Evolutionary conservation across 352 stramenopile species (phyloP).

Genomic region (Phytophthora aleatoria): DNA sequence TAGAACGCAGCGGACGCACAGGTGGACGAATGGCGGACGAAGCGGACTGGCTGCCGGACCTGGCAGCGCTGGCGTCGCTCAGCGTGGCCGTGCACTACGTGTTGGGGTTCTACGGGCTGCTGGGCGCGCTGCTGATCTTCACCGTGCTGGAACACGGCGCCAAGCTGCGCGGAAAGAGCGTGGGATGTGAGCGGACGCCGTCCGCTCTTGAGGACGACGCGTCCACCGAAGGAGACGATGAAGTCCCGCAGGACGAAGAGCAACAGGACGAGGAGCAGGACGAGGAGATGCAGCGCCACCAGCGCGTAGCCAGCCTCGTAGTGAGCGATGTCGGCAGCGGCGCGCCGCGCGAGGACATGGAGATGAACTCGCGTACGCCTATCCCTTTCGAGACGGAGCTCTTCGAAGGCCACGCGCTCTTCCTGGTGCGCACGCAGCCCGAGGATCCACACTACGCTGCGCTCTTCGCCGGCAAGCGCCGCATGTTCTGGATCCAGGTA

Average conservation of each 20-base stretch:
- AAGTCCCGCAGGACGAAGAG: slow-evolving; percentile 6
- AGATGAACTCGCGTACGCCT: slow-evolving; percentile 64
- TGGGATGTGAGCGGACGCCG: slow-evolving; percentile 17
- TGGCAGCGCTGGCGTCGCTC: slow-evolving; percentile 59
- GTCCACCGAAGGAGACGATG: slow-evolving; percentile 32
- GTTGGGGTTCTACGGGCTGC: slow-evolving; percentile 56
- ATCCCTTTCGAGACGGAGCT: slow-evolving; percentile 89
- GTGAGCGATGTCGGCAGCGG: slow-evolving; percentile 48
- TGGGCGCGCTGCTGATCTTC: slow-evolving; percentile 44
- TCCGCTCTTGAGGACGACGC: slow-evolving; percentile 24
- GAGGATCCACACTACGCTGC: slow-evolving; percentile 52
- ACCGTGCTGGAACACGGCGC: slow-evolving; percentile 48
- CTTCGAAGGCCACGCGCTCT: slow-evolving; percentile 78
- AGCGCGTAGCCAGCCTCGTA: slow-evolving; percentile 29
- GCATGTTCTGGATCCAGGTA: slow-evolving; percentile 90
- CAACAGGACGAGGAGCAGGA: slow-evolving; percentile 6
- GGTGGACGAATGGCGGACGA: slow-evolving; percentile 38
- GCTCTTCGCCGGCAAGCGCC: slow-evolving; percentile 67
- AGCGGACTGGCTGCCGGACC: slow-evolving; percentile 54
- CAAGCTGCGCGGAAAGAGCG: slow-evolving; percentile 1
- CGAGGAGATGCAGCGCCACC: slow-evolving; percentile 9
- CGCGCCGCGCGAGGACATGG: slow-evolving; percentile 19
- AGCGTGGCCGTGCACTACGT: slow-evolving; percentile 74
- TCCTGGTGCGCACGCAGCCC: slow-evolving; percentile 80
- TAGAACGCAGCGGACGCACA: slow-evolving; percentile 7